Evolutionary conservation across 2,329 filamentous ascomycete species (phyloP).

Genomic region (Sarocladium oryzae): DNA sequence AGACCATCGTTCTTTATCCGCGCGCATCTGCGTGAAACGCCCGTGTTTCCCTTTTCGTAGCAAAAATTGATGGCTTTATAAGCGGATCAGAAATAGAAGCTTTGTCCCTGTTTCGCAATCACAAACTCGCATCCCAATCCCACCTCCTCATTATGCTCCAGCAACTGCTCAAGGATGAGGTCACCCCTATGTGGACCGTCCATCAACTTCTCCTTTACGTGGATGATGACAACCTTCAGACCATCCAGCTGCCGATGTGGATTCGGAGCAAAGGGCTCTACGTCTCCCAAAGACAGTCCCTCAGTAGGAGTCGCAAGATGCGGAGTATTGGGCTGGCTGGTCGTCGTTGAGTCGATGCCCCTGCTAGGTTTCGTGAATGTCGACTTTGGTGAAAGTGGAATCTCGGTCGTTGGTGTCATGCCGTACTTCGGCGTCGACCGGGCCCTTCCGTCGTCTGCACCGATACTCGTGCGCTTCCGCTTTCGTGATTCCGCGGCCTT

Average conservation of each 20-base stretch:
- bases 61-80: too few species aligned
- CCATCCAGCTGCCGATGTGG: constrained; percentile 55
- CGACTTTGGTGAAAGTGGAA: constrained; percentile 48
- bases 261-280: constrained; percentile 22
- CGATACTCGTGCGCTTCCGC: constrained; percentile 51
- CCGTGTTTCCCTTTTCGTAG: too few species aligned
- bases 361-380: background rate
- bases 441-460: background rate
- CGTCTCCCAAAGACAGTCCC: constrained; percentile 36
- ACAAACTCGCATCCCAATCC: constrained; percentile 75
- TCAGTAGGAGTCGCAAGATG: constrained; percentile 41
- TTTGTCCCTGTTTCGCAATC: constrained; percentile 61
- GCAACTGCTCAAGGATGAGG: constrained; percentile 63
- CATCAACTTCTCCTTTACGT: constrained; percentile 79
- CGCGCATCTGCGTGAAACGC: background rate
- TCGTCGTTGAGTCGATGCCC: background rate
- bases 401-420: constrained; percentile 25
- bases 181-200: constrained; percentile 62
- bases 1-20: background rate
- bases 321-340: constrained; percentile 27
- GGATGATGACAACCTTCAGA: constrained; percentile 79
- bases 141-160: constrained; percentile 55
- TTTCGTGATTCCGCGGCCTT: constrained; percentile 42
- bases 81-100: constrained; percentile 46
- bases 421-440: background rate